Evolutionary conservation across 345 rosid genomes (phyloP).

Genomic region (Linum tenue): DNA sequence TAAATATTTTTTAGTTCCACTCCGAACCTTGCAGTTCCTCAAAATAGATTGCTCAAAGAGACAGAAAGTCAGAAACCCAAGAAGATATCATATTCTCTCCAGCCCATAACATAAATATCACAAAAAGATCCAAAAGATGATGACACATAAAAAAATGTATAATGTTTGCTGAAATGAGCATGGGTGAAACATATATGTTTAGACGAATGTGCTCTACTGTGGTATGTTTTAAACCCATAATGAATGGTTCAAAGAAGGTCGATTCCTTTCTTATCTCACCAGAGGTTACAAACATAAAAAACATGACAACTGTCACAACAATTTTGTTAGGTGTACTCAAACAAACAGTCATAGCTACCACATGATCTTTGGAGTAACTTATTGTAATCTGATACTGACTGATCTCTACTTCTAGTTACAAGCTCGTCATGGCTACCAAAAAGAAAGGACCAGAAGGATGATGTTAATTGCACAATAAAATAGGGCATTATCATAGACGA

Average conservation of each 20-base stretch:
- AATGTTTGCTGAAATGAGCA: not conserved
- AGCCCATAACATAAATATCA: no score
- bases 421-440: constrained; percentile 68
- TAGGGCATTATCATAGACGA: constrained; percentile 1
- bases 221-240: constrained; percentile 66
- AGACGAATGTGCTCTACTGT: constrained; percentile 89
- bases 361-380: constrained; percentile 22
- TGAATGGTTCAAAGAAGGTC: constrained; percentile 87
- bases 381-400: constrained; percentile 86
- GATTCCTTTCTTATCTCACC: constrained; percentile 84
- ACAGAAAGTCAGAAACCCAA: constrained; percentile 27
- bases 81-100: no score
- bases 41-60: no score
- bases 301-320: constrained; percentile 84
- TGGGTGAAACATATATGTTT: constrained; percentile 2
- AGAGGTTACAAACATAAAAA: constrained; percentile 96
- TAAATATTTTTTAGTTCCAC: no score
- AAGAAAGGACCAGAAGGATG: constrained; percentile 1
- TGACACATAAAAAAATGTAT: no score
- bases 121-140: no score
- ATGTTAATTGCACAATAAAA: constrained; percentile 8
- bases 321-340: constrained; percentile 26
- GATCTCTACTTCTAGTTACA: constrained; percentile 72
- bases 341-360: no score
- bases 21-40: no score